Evolutionary conservation across 768 basidiomycete species (phyloP), one percentile per base, ranked within the genome.

Genomic region (Hygrophoropsis aurantiaca): DNA sequence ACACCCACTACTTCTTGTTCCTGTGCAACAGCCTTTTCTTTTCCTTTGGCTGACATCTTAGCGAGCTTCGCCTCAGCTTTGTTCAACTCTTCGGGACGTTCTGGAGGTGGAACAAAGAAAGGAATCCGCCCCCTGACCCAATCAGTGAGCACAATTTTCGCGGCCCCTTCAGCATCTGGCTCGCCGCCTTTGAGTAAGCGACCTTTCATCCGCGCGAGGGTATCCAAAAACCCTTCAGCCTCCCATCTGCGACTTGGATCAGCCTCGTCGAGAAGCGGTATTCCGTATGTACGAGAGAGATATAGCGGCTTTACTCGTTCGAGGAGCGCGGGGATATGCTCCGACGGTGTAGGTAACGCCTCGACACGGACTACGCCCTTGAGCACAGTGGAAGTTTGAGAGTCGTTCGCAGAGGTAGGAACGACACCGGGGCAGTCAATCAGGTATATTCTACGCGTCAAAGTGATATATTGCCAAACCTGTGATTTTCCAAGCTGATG

Each of bases 381-480:
- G 49, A 99, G 80, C 19, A 98, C 97, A 4, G 85, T 97, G 13
- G 84, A 81, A 0, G 92, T 91, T 61, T 95, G 86, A 2, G 88
- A 81, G 67, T 98, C 94, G 52, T 89, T 78, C 2, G 92, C 88
- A 19, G 93, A 94, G 15, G 93, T 86, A 2, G 95, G 95, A 2
- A 97, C 97, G 66, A 98, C 90, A 40, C 97, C 97, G 23, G 97
- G 97, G 64, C 97, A 99, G 70, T 99, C 97, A 72, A 99, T 97
- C 56, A 99, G 86, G 74, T 97, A 99, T 64, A 99, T 99, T 44
- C 90, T 81, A 53, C 87, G 82, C 50, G 94, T 99, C 34, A 99
- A 74, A 23, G 93, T 94, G 73, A 99, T 97, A 69, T 99, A 99
- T 78, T 99, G 95, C 97, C 97, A 99, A 55, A 98, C 94, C 69